Conservation (phyloP, 495 filamentous ascomycete species). For the Wilcoxina mikolae region DNA sequence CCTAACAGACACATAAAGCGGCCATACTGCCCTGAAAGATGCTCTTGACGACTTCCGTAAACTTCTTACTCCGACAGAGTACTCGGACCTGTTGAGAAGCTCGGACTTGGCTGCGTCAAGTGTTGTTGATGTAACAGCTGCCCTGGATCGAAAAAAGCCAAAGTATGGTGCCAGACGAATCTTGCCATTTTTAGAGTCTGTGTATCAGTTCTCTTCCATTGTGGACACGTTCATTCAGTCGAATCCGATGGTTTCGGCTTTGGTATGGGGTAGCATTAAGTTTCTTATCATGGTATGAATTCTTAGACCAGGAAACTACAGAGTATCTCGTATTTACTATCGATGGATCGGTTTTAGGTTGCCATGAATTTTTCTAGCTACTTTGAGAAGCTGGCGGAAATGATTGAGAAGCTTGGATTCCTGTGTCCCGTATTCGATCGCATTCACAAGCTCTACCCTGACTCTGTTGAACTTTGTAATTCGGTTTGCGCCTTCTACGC, state of each 20-base stretch:
- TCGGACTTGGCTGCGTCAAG: background rate
- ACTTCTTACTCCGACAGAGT: constrained; percentile 9
- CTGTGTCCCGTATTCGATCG: constrained; percentile 5
- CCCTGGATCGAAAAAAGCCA: constrained; percentile 3
- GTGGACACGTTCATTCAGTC: constrained; percentile 11
- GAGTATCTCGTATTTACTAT: background rate
- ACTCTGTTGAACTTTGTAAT: constrained; percentile 7
- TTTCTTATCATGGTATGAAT: constrained; percentile 11
- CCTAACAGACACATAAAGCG: no score
- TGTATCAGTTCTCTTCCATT: constrained; percentile 9
- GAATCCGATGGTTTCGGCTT: constrained; percentile 7
- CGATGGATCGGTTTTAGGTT: background rate
- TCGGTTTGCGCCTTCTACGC: constrained; percentile 10
- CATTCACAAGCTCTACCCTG: constrained; percentile 6
- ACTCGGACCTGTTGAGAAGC: background rate
- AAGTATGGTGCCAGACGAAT: background rate
- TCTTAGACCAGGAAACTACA: background rate
- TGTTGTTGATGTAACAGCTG: constrained; percentile 2
- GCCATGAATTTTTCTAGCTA: constrained; percentile 11
- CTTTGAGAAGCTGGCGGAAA: constrained; percentile 9
- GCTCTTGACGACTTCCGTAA: constrained; percentile 7
- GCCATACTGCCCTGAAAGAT: background rate
- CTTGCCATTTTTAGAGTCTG: constrained; percentile 9
- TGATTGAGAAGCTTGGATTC: constrained; percentile 2
- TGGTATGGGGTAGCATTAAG: constrained; percentile 19